A percentile compares a stretch with the other conserved stretches of the same genome.
These are phyloP conservation scores for Fusarium luffae DNA, from an alignment of 2,329 filamentous ascomycete genomes.

Conservation along the genomic window DNA sequence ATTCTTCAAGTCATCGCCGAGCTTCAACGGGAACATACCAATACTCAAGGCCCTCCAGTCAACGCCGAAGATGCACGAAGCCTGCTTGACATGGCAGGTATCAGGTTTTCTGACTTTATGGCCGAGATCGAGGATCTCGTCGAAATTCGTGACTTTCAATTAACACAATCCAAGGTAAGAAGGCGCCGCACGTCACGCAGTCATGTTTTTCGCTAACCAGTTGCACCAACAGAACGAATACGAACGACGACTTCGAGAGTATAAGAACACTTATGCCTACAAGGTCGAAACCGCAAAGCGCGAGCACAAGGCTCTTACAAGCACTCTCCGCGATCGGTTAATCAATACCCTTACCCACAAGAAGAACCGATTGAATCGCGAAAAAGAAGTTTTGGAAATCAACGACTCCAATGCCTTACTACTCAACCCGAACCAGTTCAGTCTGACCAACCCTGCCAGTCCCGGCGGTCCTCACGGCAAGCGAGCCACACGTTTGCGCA, in stretches of 20 bases:
- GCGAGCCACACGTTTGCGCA: conserved; percentile 69
- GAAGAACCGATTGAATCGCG: conserved; percentile 71
- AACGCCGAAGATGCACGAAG: conserved; percentile 61
- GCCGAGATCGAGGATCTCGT: conserved; percentile 88
- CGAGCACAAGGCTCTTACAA: conserved; percentile 69
- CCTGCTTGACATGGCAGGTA: conserved; percentile 80
- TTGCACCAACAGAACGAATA: conserved; percentile 65
- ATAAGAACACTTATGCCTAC: conserved; percentile 69
- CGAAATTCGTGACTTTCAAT: conserved; percentile 85
- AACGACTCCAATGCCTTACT: conserved; percentile 73
- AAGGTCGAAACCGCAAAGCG: conserved; percentile 70
- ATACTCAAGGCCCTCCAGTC: conserved; percentile 55
- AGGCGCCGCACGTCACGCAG: conserved; percentile 1
- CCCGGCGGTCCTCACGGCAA: conserved; percentile 72
- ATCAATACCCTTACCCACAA: conserved; percentile 73
- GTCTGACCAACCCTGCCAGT: conserved; percentile 71
- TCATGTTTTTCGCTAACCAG: conserved; percentile 27
- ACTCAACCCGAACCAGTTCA: conserved; percentile 75
- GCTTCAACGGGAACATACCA: conserved; percentile 66
- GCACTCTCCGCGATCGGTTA: conserved; percentile 72
- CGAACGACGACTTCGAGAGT: conserved; percentile 69
- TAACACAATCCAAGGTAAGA: conserved; percentile 83
- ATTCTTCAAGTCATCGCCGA: conserved; percentile 78
- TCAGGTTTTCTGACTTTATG: conserved; percentile 85
- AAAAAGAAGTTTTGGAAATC: conserved; percentile 76